Evolutionary conservation across 192 early-diverging fungal species (phyloP), one percentile per base, ranked within the genome.

Genomic region (Lobosporangium transversale): DNA sequence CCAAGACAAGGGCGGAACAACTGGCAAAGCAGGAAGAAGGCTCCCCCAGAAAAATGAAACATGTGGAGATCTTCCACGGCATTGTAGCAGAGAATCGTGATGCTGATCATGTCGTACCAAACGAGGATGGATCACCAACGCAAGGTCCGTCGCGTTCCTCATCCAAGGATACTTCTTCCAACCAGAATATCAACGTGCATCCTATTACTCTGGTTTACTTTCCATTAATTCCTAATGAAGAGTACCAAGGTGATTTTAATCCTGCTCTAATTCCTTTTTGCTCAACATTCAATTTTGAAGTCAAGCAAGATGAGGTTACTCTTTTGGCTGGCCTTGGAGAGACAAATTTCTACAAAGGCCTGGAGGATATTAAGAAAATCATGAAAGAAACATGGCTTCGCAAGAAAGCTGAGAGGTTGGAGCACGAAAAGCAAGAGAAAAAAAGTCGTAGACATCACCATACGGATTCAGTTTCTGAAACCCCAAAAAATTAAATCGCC

Each of bases 271-370:
- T 83, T 2, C 83, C 84, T 36, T 91, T 92, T 53, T 88, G 86
- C 42, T 81, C 81, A 4, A 92, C 91, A 0, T 89, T 83, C 44
- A 93, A 93, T 63, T 89, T 89, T 81, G 82, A 83, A 55, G 88
- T 90, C 78, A 89, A 80, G 18, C 66, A 80, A 12, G 88, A 88
- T 33, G 89, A 93, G 65, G 83, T 93, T 18, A 79, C 86, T 49
- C 58, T 82, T 36, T 66, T 92, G 23, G 80, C 81, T n/a, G 82
- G 84, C 11, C 78, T 92, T 27, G 85, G 86, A 4, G 80, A 87
- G 57, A 57, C 58, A 33, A 82, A 82, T 53, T 82, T 78, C 52
- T 37, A n/a, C 1, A 78, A 82, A 35, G 75, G 50, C 6, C 21
- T 74, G 47, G 61, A 74, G 17, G 70, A 73, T 37, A 70, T 82